Base-by-base conservation (phyloP, 345 rosid species). In the Citrus hindsii region DNA sequence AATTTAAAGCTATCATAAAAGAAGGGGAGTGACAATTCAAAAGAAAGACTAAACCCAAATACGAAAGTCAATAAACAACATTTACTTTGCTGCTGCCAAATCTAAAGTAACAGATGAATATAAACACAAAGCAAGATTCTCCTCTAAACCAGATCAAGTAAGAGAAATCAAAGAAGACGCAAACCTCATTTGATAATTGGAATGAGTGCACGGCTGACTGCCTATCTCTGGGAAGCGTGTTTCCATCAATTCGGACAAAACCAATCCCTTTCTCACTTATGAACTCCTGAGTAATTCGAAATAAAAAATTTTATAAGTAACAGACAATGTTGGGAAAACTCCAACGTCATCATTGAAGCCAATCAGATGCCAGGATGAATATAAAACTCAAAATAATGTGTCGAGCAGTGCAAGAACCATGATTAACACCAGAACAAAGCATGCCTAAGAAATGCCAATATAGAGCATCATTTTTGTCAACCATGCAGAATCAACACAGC, bases 241-340 rank as follows among this genome's bases (percentile, higher is more conserved):
- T 92, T 83, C 99, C 99, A 92, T 95, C 99, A 82, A 95, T 95
- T 76, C 98, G 98, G 59, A 93, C 89, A 79, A 95, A 95, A 76
- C 83, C 81, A 75, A 95, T 83, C 83, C 87, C 92, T 87, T 92
- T 95, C 88, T 93, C 93, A 83, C 93, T 90, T 78, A 92, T 42
- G 79, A 90, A 90, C 82, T 95, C 97, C 98, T 95, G 88, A 65
- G 63, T 46, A 82, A 82, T 74, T 35, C 60, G 79, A 78, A 69
- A 75, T 19, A 56, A 78, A 63, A 80, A 67, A n/a, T 73, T 80
- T 67, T 66, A 58, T 12, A 40, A 59, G 59, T 19, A 61, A n/a
- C 58, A 74, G 25, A 56, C 30, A 70, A 51, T 30, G 38, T 58
- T 58, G 58, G 27, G 38, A 8, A 64, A 40, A 27, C 16, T 25